These are phyloP conservation scores for Pseudonectria foliicola DNA, from an alignment of 2,329 filamentous ascomycete genomes.

Conservation along the genomic window DNA sequence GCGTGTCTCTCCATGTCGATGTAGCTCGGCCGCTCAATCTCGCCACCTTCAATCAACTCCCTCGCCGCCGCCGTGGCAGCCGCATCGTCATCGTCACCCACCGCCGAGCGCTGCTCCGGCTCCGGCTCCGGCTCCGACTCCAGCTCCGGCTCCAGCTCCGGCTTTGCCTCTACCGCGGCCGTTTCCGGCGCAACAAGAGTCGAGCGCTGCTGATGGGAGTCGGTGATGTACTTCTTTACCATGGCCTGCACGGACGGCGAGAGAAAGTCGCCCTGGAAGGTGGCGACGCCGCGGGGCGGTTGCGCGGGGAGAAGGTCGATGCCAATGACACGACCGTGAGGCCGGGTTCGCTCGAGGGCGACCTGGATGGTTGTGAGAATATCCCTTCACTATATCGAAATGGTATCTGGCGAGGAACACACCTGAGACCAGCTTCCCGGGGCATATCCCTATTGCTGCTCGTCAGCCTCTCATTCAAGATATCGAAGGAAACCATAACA, in stretches of 20 bases:
- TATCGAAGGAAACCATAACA: not conserved
- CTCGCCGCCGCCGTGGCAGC: not conserved
- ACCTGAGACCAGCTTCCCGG: slow-evolving; percentile 67
- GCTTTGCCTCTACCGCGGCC: slow-evolving; percentile 1
- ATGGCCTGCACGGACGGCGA: slow-evolving; percentile 65
- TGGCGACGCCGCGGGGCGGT: slow-evolving; percentile 84
- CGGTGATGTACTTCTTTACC: slow-evolving; percentile 67
- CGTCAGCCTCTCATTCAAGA: slow-evolving; percentile 5
- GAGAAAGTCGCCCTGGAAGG: slow-evolving; percentile 91
- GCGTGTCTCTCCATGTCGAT: slow-evolving; percentile 55
- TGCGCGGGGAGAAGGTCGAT: slow-evolving; percentile 92
- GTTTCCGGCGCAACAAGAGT: slow-evolving; percentile 2
- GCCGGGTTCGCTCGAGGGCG: slow-evolving; percentile 69
- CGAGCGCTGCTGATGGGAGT: slow-evolving; percentile 35
- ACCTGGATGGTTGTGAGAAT: slow-evolving; percentile 46
- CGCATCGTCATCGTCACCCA: slow-evolving; percentile 18
- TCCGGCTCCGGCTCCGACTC: too few relatives aligned
- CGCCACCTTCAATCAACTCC: slow-evolving; percentile 10
- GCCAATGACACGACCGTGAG: slow-evolving; percentile 73
- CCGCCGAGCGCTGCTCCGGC: too few relatives aligned
- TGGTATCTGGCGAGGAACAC: slow-evolving; percentile 11
- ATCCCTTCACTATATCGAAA: too few relatives aligned
- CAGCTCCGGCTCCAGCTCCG: too few relatives aligned
- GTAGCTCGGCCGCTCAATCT: slow-evolving; percentile 47
- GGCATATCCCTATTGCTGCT: slow-evolving; percentile 58